phyloP scores from a whole-genome alignment of 192 early-diverging fungal genomes.

The Backusella psychrophila region DNA sequence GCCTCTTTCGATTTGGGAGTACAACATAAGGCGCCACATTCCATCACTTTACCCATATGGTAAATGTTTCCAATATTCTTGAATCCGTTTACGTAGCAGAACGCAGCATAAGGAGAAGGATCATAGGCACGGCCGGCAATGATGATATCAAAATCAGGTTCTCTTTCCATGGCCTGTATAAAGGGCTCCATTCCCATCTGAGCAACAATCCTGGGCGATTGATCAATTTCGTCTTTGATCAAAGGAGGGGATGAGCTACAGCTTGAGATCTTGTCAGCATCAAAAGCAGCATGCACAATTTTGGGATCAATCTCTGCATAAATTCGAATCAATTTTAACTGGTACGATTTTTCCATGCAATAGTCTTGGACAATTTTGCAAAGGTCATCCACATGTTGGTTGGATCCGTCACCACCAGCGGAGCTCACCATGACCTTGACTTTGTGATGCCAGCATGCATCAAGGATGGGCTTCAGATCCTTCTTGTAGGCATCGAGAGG shows the following conservation, averaged over 20 bases:
- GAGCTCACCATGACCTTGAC: slow-evolving; percentile 9
- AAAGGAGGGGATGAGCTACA: slow-evolving; percentile 1
- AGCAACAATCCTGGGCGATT: slow-evolving; percentile 4
- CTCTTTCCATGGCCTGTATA: slow-evolving; percentile 1
- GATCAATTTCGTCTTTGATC: neutral
- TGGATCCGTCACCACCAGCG: slow-evolving; percentile 19
- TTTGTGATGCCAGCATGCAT: slow-evolving; percentile 15
- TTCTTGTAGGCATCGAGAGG: slow-evolving; percentile 11
- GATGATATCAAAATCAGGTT: slow-evolving; percentile 17
- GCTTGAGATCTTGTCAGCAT: neutral
- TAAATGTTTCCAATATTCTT: slow-evolving; percentile 10
- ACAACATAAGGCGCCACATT: slow-evolving; percentile 18
- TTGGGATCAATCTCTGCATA: neutral
- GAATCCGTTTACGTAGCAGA: slow-evolving; percentile 11
- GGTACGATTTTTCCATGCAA: neutral
- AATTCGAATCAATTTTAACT: neutral
- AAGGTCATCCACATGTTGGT: slow-evolving; percentile 14
- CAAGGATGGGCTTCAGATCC: slow-evolving; percentile 8
- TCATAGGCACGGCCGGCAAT: slow-evolving; percentile 20
- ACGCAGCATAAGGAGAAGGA: slow-evolving; percentile 18
- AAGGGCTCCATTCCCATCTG: slow-evolving; percentile 24
- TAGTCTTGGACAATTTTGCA: neutral
- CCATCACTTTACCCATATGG: slow-evolving; percentile 28
- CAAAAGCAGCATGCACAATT: neutral
- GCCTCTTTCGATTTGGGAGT: slow-evolving; percentile 14